These are phyloP conservation scores for Rhizopus delemar DNA, from an alignment of 371 early-diverging fungal genomes.

Conservation along the genomic window DNA sequence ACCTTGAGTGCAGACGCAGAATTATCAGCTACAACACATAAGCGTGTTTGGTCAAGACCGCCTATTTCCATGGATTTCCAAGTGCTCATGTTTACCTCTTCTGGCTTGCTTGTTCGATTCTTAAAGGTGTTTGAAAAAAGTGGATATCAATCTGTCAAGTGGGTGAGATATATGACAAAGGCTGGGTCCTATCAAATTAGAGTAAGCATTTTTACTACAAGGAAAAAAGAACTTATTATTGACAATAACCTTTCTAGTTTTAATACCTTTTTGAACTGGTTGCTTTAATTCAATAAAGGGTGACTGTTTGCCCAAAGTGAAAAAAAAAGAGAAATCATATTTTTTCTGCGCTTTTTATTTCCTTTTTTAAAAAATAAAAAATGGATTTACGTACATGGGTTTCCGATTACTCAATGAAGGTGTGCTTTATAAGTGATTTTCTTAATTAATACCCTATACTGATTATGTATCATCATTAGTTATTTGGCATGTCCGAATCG, in stretches of 20 bases:
- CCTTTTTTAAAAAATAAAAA: neutral
- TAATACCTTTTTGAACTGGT: too few species aligned
- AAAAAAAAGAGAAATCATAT: neutral
- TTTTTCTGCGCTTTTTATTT: neutral
- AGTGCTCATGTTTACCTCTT: slow-evolving; percentile 87
- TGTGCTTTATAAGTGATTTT: slow-evolving; percentile 15
- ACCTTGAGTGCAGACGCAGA: slow-evolving; percentile 74
- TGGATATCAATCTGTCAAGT: slow-evolving; percentile 86
- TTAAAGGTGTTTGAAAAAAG: slow-evolving; percentile 91
- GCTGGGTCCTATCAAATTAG: slow-evolving; percentile 88
- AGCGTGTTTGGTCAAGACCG: slow-evolving; percentile 86
- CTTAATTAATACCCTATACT: slow-evolving; percentile 15
- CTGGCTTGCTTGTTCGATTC: slow-evolving; percentile 85
- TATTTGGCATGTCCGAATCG: slow-evolving; percentile 71
- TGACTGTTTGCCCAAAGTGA: neutral
- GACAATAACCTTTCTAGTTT: too few species aligned
- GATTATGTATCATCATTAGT: slow-evolving; percentile 31
- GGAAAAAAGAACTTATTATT: too few species aligned
- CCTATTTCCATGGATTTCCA: slow-evolving; percentile 91
- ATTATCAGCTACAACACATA: slow-evolving; percentile 72
- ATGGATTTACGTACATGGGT: slow-evolving; percentile 67
- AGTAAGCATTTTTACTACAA: slow-evolving; percentile 43
- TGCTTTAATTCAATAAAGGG: too few species aligned
- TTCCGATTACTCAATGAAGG: slow-evolving; percentile 77
- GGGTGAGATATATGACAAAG: slow-evolving; percentile 94